Base-by-base conservation (phyloP, 2,329 filamentous ascomycete species). In the Bretziella fagacearum region DNA sequence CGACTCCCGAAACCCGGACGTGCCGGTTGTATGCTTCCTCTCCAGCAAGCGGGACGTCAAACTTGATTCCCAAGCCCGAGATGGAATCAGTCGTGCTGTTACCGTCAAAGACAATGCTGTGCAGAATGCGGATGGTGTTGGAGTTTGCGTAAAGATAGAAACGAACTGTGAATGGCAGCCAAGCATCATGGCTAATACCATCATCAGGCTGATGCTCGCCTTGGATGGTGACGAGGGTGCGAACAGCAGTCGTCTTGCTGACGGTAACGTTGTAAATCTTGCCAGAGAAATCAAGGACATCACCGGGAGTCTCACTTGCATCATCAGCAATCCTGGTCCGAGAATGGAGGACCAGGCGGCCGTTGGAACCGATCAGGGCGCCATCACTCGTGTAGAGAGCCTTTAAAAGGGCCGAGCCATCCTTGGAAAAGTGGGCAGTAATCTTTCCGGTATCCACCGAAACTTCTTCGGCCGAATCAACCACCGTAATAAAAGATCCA, bases 61-160 rank as follows among this genome's bases (percentile, higher is more conserved):
- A 74, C 1, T 63, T 65, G 7, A 78, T 58, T 2, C 73, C 74
- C 2, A 77, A 60, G 0, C 68, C 71, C 0, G 64, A 60, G 46
- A 77, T 65, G 52, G 76, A 73, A 47, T 73, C 66, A 18, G 63
- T 62, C 3, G 64, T 57, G 1, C 64, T 55, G 3, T 70, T 60
- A 2, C 66, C 68, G 33, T 77, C 70, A 44, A 69, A 75, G 2
- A 74, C 58, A n/a, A 77, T 58, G 18, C 65, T 73, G 54, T 78
- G 74, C 0, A 76, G 60, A 0, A 73, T 59, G 29, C 66, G 64
- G 35, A 78, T 68, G 0, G 69, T 64, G 37, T 73, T 67, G 0
- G 74, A 76, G 51, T 70, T 63, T 25, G 68, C 63, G 53, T 77
- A 77, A 0, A 78, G 57, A 50, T 78, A 78, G 53, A 77, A 75